Conservation (phyloP, 2,329 filamentous ascomycete species). For the Colletotrichum tamarilloi region DNA sequence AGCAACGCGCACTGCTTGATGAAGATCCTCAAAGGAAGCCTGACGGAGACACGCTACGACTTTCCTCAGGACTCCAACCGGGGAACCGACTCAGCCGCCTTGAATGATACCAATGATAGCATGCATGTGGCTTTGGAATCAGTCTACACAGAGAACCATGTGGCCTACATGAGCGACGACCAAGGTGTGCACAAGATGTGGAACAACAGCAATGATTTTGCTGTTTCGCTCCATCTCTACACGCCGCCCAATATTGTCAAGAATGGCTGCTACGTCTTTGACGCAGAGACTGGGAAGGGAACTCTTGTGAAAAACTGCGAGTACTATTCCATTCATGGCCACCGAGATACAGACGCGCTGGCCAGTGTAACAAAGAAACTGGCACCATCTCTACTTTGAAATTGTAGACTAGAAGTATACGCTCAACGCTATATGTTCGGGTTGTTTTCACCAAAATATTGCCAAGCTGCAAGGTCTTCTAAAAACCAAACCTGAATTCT, state of each 20-base stretch:
- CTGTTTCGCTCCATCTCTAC: constrained; percentile 79
- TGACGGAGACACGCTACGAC: constrained; percentile 85
- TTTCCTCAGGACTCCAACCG: constrained; percentile 71
- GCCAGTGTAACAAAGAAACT: background rate
- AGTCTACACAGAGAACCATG: constrained; percentile 75
- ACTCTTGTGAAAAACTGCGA: background rate
- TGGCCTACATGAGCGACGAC: constrained; percentile 92
- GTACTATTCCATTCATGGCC: background rate
- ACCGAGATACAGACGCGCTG: no score
- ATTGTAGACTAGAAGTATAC: background rate
- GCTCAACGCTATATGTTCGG: no score
- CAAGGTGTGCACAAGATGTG: constrained; percentile 85
- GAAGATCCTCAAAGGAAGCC: constrained; percentile 82
- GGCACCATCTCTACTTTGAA: background rate
- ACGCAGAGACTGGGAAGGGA: background rate
- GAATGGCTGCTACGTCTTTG: background rate
- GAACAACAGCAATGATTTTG: constrained; percentile 79
- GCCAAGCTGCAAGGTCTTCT: no score
- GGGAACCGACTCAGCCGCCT: no score
- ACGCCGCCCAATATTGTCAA: background rate
- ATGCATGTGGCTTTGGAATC: constrained; percentile 64
- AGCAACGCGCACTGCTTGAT: constrained; percentile 91
- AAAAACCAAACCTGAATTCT: no score
- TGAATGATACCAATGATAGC: background rate
- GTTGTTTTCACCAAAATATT: no score